These are phyloP conservation scores for Acanthamoeba divionensis DNA, from an alignment of 208 protist genomes.

Conservation along the genomic window DNA sequence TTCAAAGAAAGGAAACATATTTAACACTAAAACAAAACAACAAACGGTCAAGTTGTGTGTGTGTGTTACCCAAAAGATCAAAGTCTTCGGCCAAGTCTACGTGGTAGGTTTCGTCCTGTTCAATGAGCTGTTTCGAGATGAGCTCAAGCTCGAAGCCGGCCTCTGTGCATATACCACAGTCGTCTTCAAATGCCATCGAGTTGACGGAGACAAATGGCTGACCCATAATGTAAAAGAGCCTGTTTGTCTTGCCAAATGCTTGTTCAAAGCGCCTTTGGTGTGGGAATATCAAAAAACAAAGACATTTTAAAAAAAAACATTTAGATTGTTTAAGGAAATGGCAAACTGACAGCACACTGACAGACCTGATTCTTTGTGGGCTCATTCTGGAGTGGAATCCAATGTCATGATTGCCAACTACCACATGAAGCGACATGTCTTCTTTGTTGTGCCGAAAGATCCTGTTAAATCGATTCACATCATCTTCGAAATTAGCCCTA, in stretches of 20 bases:
- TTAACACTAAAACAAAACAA: too few species aligned
- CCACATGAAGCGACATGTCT: neutral
- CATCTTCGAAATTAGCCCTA: too few species aligned
- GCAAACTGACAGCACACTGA: too few species aligned
- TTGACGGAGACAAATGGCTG: slow-evolving; percentile 40
- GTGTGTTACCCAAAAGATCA: too few species aligned
- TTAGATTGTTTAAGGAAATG: too few species aligned
- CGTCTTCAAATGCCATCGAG: slow-evolving; percentile 45
- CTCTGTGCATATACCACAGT: neutral
- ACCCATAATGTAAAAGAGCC: slow-evolving; percentile 1
- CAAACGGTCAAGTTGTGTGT: too few species aligned
- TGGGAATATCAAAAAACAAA: neutral
- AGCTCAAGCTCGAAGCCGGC: neutral
- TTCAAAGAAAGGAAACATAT: too few species aligned
- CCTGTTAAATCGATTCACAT: neutral
- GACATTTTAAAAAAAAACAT: too few species aligned
- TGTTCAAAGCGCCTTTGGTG: neutral
- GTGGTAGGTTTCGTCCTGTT: too few species aligned
- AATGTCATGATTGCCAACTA: slow-evolving; percentile 45
- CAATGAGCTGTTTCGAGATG: neutral
- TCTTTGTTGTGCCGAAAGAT: neutral
- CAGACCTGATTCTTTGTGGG: neutral
- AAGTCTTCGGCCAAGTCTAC: too few species aligned
- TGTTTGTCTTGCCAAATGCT: neutral
- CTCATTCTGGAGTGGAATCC: slow-evolving; percentile 26